Evolutionary conservation across 306 rosid species (phyloP).

Genomic region (Vigna unguiculata): DNA sequence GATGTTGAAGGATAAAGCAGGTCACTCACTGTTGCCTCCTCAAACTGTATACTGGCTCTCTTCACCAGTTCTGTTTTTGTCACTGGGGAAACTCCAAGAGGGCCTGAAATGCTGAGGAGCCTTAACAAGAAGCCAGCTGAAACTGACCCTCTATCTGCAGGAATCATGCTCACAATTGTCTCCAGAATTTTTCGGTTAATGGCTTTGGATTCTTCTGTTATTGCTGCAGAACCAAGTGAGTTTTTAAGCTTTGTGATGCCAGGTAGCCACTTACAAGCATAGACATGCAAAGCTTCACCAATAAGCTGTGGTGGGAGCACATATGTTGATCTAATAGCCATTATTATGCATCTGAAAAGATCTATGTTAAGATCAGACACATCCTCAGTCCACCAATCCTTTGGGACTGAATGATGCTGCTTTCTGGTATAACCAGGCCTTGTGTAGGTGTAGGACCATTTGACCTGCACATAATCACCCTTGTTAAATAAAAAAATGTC

Average conservation of each 20-base stretch:
- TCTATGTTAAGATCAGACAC: slow-evolving; percentile 86
- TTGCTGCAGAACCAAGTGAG: slow-evolving; percentile 53
- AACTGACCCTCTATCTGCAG: slow-evolving; percentile 81
- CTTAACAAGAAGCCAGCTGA: slow-evolving; percentile 80
- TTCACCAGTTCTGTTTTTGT: slow-evolving; percentile 76
- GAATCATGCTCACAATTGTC: slow-evolving; percentile 82
- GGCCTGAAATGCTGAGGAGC: slow-evolving; percentile 64
- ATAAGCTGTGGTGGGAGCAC: slow-evolving; percentile 82
- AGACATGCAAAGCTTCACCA: slow-evolving; percentile 97
- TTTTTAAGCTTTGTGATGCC: slow-evolving; percentile 56
- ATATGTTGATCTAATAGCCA: slow-evolving; percentile 73
- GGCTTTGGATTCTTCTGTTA: slow-evolving; percentile 59
- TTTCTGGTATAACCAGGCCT: slow-evolving; percentile 86
- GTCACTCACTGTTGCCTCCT: slow-evolving; percentile 83
- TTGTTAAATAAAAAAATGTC: slow-evolving; percentile 26
- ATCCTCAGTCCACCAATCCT: slow-evolving; percentile 99
- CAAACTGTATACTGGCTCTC: slow-evolving; percentile 77
- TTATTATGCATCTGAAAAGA: slow-evolving; percentile 75
- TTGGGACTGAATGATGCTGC: slow-evolving; percentile 79
- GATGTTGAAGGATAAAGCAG: slow-evolving; percentile 65
- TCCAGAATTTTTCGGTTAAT: slow-evolving; percentile 67
- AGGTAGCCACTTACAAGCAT: slow-evolving; percentile 80
- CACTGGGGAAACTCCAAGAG: slow-evolving; percentile 67
- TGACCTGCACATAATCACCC: slow-evolving; percentile 64
- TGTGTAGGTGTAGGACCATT: slow-evolving; percentile 96